phyloP scores from a whole-genome alignment of 306 rosid species.

The Vigna angularis region DNA sequence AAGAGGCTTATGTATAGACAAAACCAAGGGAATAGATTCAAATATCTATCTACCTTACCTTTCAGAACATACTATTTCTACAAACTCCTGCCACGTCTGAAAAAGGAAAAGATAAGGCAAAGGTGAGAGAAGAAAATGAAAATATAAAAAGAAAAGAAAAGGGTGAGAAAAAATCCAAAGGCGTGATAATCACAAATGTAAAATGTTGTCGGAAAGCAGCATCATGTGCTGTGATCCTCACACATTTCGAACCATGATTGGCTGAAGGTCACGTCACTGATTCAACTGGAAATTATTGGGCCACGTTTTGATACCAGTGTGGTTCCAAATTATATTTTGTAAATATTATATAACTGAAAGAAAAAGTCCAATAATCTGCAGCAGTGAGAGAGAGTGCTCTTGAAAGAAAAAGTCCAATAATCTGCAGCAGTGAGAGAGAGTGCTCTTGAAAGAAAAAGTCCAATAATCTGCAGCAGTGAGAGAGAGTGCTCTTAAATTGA shows the following conservation, averaged over 20 bases:
- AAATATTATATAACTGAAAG: background rate
- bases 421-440: background rate
- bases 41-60: background rate
- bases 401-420: conserved; percentile 29
- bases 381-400: conserved; percentile 25
- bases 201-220: conserved; percentile 61
- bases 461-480: background rate
- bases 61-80: background rate
- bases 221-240: conserved; percentile 42
- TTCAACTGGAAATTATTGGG: conserved; percentile 42
- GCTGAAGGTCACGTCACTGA: conserved; percentile 46
- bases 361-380: background rate
- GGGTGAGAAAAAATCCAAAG: background rate
- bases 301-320: conserved; percentile 60
- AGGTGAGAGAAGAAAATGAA: too few species aligned
- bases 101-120: background rate
- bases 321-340: background rate
- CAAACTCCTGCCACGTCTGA: background rate
- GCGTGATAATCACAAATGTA: conserved; percentile 36
- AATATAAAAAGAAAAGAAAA: too few species aligned
- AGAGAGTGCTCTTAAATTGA: conserved; percentile 51
- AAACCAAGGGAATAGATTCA: background rate
- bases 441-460: too few species aligned
- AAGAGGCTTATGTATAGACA: background rate
- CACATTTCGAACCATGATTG: conserved; percentile 50